Conservation (phyloP, 2,329 filamentous ascomycete genomes). For the Scedosporium minutisporum region DNA sequence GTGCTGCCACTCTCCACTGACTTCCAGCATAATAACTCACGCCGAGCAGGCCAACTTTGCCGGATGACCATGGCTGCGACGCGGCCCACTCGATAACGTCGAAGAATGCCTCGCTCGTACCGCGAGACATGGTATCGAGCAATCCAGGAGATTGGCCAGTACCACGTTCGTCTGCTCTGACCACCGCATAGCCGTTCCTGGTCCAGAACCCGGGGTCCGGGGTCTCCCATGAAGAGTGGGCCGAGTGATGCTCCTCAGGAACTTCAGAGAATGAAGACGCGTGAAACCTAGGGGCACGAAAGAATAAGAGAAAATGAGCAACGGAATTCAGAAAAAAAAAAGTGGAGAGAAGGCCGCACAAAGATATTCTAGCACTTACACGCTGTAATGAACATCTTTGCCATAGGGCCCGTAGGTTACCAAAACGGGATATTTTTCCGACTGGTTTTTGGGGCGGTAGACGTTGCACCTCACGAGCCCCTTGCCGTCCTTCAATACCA, state of each 20-base stretch:
- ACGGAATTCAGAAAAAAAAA: not conserved
- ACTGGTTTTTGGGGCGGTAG: conserved; percentile 21
- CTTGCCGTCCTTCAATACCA: conserved; percentile 19
- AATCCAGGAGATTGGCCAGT: conserved; percentile 35
- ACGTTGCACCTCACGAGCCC: conserved; percentile 27
- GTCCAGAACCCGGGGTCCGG: conserved; percentile 50
- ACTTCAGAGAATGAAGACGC: conserved; percentile 34
- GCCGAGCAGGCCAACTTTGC: conserved; percentile 36
- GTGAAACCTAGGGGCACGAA: conserved; percentile 21
- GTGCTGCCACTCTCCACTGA: conserved; percentile 37
- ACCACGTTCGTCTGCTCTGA: conserved; percentile 41
- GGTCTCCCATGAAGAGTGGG: conserved; percentile 49
- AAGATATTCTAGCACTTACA: conserved; percentile 20
- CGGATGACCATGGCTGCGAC: conserved; percentile 33
- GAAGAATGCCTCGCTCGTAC: conserved; percentile 36
- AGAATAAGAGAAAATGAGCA: not conserved
- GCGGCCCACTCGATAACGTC: conserved; percentile 37
- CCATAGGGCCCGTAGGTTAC: conserved; percentile 67
- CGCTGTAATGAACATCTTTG: conserved; percentile 58
- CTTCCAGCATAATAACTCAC: conserved; percentile 33
- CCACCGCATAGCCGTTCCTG: conserved; percentile 40
- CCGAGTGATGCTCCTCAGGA: conserved; percentile 41
- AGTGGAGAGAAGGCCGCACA: too few relatives aligned
- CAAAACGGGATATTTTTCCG: conserved; percentile 41
- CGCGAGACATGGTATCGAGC: conserved; percentile 38